Evolutionary conservation across 257 asterid species (phyloP).

Genomic region (Nicotiana paniculata): DNA sequence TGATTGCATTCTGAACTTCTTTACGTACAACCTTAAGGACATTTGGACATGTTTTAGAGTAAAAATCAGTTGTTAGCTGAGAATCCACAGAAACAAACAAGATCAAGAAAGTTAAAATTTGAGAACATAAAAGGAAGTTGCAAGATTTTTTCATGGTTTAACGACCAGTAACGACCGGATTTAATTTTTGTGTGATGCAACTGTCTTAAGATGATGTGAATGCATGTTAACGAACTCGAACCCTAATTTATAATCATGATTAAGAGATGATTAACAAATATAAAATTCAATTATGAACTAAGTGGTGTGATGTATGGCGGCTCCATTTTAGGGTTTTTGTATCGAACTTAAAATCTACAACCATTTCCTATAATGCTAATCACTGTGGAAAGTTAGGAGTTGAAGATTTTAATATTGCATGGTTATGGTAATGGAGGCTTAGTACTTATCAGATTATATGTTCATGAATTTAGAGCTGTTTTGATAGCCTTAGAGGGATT

Average conservation of each 20-base stretch:
- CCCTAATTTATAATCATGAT: slow-evolving; percentile 11
- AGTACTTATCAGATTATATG: slow-evolving; percentile 4
- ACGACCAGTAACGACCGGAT: neutral
- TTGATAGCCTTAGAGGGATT: neutral
- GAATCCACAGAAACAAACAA: slow-evolving; percentile 37
- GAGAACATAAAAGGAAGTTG: neutral
- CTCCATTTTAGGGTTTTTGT: slow-evolving; percentile 5
- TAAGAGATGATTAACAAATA: neutral
- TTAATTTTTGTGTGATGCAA: neutral
- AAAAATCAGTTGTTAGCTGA: slow-evolving; percentile 48
- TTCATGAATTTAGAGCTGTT: neutral
- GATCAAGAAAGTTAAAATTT: slow-evolving; percentile 21
- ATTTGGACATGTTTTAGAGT: slow-evolving; percentile 49
- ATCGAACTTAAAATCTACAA: neutral
- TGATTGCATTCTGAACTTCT: slow-evolving; percentile 54
- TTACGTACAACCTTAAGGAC: slow-evolving; percentile 37
- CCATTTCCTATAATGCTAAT: neutral
- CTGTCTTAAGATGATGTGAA: too few relatives aligned
- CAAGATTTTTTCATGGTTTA: slow-evolving; percentile 24
- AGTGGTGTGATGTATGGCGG: slow-evolving; percentile 29
- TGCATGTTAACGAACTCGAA: neutral
- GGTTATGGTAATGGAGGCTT: slow-evolving; percentile 4
- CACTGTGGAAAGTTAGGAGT: neutral
- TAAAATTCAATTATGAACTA: neutral
- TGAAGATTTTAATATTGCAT: neutral